phyloP scores from a whole-genome alignment of 768 basidiomycete species.

The Suillus clintonianus region DNA sequence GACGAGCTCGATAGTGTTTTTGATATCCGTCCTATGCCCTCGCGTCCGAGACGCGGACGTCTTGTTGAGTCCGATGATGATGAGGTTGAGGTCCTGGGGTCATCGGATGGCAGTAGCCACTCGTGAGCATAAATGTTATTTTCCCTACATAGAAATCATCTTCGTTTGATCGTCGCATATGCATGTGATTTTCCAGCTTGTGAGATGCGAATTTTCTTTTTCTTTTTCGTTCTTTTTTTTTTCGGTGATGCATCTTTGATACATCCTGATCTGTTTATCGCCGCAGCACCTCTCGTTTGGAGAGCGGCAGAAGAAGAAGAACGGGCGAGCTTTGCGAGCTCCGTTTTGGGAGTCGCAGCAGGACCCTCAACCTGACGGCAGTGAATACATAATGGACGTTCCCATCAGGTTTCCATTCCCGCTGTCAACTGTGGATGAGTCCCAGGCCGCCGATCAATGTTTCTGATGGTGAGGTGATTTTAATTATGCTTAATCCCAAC shows the following conservation, averaged over 20 bases:
- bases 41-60: neutral
- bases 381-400: neutral
- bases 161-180: neutral
- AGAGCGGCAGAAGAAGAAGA: neutral
- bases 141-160: conserved; percentile 3
- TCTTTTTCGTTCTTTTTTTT: neutral
- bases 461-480: neutral
- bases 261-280: neutral
- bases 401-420: neutral
- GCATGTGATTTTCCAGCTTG: neutral
- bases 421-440: neutral
- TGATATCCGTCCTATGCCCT: neutral
- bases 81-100: conserved; percentile 11
- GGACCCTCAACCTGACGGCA: neutral
- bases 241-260: neutral
- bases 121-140: conserved; percentile 2
- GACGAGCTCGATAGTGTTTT: conserved; percentile 4
- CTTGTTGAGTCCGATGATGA: conserved; percentile 27
- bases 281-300: neutral
- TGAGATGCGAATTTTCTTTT: too few species aligned
- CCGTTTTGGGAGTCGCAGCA: neutral
- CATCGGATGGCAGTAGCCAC: neutral
- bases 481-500: neutral
- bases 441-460: neutral
- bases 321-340: neutral